A percentile compares a stretch with the other conserved stretches of the same genome.
Conservation (phyloP, 2,329 filamentous ascomycete species). For the Monilinia aucupariae region DNA sequence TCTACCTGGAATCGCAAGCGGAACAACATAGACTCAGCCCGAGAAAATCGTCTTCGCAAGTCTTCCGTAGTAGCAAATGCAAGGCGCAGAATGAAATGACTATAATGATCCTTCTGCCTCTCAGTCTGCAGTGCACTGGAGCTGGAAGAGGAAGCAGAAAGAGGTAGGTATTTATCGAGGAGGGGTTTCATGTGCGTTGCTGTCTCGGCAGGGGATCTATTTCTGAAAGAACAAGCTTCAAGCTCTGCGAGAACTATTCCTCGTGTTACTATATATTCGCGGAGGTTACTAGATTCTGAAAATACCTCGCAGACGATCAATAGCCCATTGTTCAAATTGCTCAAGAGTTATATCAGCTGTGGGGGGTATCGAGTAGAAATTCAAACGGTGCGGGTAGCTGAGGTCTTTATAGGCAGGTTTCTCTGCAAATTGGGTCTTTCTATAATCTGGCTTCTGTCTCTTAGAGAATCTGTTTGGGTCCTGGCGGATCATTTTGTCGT, state of each 20-base stretch:
- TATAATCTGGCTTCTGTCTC: conserved; percentile 69
- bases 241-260: conserved; percentile 71
- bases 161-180: conserved; percentile 78
- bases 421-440: conserved; percentile 79
- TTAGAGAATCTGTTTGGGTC: conserved; percentile 48
- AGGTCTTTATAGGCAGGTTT: conserved; percentile 58
- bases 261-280: conserved; percentile 28
- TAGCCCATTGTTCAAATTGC: conserved; percentile 98
- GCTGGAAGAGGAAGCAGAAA: conserved; percentile 67
- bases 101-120: conserved; percentile 93
- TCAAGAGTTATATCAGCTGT: conserved; percentile 93
- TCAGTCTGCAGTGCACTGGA: conserved; percentile 59
- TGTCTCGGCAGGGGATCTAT: conserved; percentile 78
- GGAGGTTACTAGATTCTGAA: conserved; percentile 27
- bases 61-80: conserved; percentile 92
- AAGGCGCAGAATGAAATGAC: conserved; percentile 90
- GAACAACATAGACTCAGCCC: conserved; percentile 87
- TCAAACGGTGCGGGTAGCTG: conserved; percentile 79
- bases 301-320: conserved; percentile 77
- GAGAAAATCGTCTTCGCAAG: conserved; percentile 75
- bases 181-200: conserved; percentile 77
- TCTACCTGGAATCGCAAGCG: conserved; percentile 75
- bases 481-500: conserved; percentile 33
- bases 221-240: conserved; percentile 92
- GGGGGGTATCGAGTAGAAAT: conserved; percentile 83